Evolutionary conservation across 2,329 filamentous ascomycete genomes (phyloP), one percentile per base, ranked within the genome.

Genomic region (Penicillium digitatum): DNA sequence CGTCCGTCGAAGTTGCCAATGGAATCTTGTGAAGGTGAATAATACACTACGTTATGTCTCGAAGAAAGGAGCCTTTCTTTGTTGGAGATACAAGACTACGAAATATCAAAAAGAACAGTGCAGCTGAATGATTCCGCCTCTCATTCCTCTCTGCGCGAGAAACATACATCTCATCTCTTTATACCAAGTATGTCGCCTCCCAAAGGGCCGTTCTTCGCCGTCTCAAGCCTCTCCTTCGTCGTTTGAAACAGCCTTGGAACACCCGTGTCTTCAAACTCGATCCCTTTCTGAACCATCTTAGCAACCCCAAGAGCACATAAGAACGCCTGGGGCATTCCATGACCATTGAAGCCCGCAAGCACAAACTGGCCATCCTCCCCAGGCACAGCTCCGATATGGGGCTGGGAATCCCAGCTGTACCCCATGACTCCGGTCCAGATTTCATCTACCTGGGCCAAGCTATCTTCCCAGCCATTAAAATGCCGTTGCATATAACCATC

Each of bases 251-350:
- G 55, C 6, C 65, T 60, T 7, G 73, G 73, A 26, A 76, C 50
- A 1, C 59, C 53, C 6, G 66, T 67, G 10, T 65, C 61, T 5
- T 69, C 68, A 10, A 74, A 70, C 3, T 55, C 48, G 24, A 62
- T 62, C 26, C 60, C 61, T 3, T 65, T 63, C 10, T 64, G 52
- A 55, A 86, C 78, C 79, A 86, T 84, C n/a, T 75, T 72, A 5
- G 78, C 82, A 50, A 87, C 63, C 2, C 80, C 85, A 61, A 81
- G 80, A 0, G 83, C 83, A 24, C 79, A 81, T 65, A 84, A 31
- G 27, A 22, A 31, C 8, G 79, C 72, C 83, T 81, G 53, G 82
- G 85, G 84, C 85, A 87, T 88, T 0, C 85, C 84, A 67, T 88
- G 84, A 0, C 86, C 86, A 65, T 87, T 85, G 61, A 87, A 87